phyloP scores from a whole-genome alignment of 306 rosid genomes.

The Quercus agrifolia region DNA sequence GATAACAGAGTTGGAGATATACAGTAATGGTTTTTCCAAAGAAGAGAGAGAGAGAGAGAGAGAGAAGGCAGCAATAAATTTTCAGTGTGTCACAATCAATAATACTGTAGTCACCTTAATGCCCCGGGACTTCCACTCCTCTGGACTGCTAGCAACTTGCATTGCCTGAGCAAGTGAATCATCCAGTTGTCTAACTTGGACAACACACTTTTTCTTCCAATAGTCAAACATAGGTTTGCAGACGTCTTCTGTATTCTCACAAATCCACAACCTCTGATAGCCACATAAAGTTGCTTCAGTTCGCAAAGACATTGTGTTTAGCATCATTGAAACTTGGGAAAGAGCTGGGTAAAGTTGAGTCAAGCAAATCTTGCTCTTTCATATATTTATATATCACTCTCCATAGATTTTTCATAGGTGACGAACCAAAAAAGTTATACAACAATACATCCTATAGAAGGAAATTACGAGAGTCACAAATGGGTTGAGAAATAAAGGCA shows the following conservation, averaged over 20 bases:
- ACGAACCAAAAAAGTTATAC: conserved; percentile 67
- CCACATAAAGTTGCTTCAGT: conserved; percentile 67
- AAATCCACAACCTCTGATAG: conserved; percentile 73
- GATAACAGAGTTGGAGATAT: not conserved
- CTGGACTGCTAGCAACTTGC: conserved; percentile 70
- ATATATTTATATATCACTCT: conserved; percentile 65
- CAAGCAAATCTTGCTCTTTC: conserved; percentile 57
- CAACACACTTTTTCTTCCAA: conserved; percentile 60
- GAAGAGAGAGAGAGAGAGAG: too few relatives aligned
- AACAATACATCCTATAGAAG: conserved; percentile 61
- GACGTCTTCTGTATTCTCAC: conserved; percentile 42
- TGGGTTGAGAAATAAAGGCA: not conserved
- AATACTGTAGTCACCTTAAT: too few relatives aligned
- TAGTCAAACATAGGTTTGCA: conserved; percentile 62
- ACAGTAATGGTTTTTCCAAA: not conserved
- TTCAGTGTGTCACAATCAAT: too few relatives aligned
- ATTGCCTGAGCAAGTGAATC: conserved; percentile 73
- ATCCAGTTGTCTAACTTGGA: conserved; percentile 57
- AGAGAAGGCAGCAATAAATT: too few relatives aligned
- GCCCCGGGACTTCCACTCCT: too few relatives aligned
- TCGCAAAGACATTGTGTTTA: conserved; percentile 66
- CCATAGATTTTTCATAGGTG: conserved; percentile 60
- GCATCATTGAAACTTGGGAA: conserved; percentile 42
- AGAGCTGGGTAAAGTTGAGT: conserved; percentile 16
- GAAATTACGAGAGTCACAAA: not conserved